These are phyloP conservation scores for Penicillium sumatraense DNA, from an alignment of 2,329 filamentous ascomycete species.

Conservation along the genomic window DNA sequence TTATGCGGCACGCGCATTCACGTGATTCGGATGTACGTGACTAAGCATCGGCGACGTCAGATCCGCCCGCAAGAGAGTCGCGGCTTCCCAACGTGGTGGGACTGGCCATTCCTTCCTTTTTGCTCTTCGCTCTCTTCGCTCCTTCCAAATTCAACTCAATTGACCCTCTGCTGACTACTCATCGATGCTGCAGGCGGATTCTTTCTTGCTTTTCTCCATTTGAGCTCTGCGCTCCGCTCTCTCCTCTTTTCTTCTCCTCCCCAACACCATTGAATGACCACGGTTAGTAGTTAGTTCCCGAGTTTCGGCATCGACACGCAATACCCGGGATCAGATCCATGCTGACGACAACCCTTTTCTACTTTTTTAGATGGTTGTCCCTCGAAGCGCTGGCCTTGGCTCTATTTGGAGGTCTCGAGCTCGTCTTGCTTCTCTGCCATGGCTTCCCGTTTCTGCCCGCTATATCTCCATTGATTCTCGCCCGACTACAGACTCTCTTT, in stretches of 20 bases:
- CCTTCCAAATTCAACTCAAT: no score
- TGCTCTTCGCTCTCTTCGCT: no score
- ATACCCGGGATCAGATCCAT: slow-evolving; percentile 5
- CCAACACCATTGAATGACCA: no score
- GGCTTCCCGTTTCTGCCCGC: slow-evolving; percentile 28
- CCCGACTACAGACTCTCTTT: slow-evolving; percentile 24
- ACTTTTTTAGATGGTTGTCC: slow-evolving; percentile 26
- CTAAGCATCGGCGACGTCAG: not conserved
- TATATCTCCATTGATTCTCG: slow-evolving; percentile 36
- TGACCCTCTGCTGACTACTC: slow-evolving; percentile 9
- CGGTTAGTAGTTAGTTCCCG: slow-evolving; percentile 35
- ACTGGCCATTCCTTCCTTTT: slow-evolving; percentile 10
- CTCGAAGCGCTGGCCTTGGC: slow-evolving; percentile 24
- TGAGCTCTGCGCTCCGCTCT: slow-evolving; percentile 32
- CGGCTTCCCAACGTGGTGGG: no score
- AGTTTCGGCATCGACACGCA: slow-evolving; percentile 14
- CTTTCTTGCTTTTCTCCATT: slow-evolving; percentile 20
- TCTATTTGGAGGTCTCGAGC: slow-evolving; percentile 29
- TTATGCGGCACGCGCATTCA: slow-evolving; percentile 12
- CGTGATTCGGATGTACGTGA: not conserved
- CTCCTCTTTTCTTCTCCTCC: slow-evolving; percentile 10
- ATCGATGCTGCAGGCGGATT: slow-evolving; percentile 31
- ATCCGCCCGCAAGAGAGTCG: no score
- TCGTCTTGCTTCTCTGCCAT: slow-evolving; percentile 20
- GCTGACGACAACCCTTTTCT: slow-evolving; percentile 13